A percentile compares a stretch with the other conserved stretches of the same genome.
Conservation (phyloP, 2,329 filamentous ascomycete genomes). For the Anisogramma anomala region DNA sequence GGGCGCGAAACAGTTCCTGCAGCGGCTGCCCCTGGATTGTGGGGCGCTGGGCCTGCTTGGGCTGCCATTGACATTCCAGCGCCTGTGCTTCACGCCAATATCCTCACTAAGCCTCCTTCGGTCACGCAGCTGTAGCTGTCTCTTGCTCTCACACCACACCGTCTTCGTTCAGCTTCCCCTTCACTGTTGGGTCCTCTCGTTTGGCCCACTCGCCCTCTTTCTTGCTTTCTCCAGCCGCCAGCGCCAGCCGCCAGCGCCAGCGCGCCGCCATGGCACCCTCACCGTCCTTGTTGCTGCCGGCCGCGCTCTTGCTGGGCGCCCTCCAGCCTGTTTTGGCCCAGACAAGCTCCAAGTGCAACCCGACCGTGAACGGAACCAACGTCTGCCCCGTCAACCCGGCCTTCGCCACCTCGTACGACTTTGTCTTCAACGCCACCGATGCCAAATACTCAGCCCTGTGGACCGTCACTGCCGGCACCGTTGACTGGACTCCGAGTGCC, state of each 20-base stretch:
- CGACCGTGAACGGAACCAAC: conserved; percentile 44
- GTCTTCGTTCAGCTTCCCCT: no score
- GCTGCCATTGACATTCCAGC: no score
- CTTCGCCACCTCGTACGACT: conserved; percentile 51
- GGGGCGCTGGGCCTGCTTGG: not conserved
- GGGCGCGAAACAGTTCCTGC: conserved; percentile 3
- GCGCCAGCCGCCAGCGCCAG: no score
- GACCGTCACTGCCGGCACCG: conserved; percentile 55
- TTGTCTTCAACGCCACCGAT: conserved; percentile 48
- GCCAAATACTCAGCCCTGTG: conserved; percentile 46
- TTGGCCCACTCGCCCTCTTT: no score
- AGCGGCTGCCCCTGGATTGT: not conserved
- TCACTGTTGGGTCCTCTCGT: no score
- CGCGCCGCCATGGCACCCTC: conserved; percentile 19
- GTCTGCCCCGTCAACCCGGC: conserved; percentile 61
- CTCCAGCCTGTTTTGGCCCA: conserved; percentile 50
- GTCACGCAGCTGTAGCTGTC: no score
- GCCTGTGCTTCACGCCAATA: no score
- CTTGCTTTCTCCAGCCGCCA: not conserved
- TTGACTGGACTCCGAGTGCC: conserved; percentile 51
- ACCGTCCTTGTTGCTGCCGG: conserved; percentile 21
- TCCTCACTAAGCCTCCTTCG: no score
- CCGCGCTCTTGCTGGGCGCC: conserved; percentile 30
- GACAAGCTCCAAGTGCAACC: conserved; percentile 68
- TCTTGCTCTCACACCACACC: no score